Conservation (phyloP, 2,329 filamentous ascomycete genomes). For the Podosphaera aphanis region DNA sequence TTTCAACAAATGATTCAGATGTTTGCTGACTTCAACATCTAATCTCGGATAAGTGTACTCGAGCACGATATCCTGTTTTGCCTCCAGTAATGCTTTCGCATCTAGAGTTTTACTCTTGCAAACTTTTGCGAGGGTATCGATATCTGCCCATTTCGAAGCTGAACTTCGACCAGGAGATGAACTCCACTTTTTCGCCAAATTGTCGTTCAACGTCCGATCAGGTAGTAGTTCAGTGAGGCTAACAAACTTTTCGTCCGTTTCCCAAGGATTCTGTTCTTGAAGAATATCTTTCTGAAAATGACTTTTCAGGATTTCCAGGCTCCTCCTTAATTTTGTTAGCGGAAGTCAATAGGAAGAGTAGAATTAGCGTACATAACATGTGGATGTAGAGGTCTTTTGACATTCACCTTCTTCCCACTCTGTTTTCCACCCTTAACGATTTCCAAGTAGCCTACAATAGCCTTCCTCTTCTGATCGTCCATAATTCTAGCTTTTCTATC, state of each 20-base stretch:
- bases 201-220: conserved; percentile 51
- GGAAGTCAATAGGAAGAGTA: background rate
- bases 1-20: conserved; percentile 93
- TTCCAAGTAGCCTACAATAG: conserved; percentile 75
- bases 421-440: conserved; percentile 70
- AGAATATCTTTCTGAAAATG: conserved; percentile 74
- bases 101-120: conserved; percentile 53
- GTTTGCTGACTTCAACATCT: conserved; percentile 92
- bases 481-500: conserved; percentile 66
- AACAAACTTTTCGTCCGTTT: conserved; percentile 42
- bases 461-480: conserved; percentile 64
- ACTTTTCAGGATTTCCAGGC: conserved; percentile 58
- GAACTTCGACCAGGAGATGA: conserved; percentile 57
- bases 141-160: conserved; percentile 76
- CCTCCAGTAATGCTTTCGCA: conserved; percentile 49
- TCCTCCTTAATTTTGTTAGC: conserved; percentile 31
- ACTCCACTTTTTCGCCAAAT: conserved; percentile 76
- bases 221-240: conserved; percentile 69
- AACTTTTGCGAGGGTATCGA: conserved; percentile 61
- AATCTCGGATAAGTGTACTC: conserved; percentile 96
- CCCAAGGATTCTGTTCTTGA: conserved; percentile 68
- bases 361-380: conserved; percentile 42
- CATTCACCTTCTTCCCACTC: conserved; percentile 66
- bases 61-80: conserved; percentile 85
- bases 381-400: conserved; percentile 68